phyloP scores from a whole-genome alignment of 2,329 filamentous ascomycete species.

The Hymenoscyphus fructigenus region DNA sequence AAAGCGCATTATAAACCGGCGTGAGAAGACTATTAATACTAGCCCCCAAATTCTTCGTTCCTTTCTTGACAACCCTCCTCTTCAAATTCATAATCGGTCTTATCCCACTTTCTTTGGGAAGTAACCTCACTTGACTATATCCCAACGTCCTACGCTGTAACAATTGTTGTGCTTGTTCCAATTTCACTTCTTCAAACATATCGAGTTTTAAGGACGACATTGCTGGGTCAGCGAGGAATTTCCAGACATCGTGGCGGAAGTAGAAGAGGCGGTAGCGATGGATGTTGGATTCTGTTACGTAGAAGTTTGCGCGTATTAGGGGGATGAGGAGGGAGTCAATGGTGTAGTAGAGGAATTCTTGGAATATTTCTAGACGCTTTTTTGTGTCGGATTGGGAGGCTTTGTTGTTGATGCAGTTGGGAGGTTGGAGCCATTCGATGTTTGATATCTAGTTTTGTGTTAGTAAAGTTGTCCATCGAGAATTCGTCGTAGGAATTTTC shows the following conservation, averaged over 20 bases:
- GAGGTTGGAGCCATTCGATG: slow-evolving; percentile 71
- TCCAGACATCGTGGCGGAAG: slow-evolving; percentile 94
- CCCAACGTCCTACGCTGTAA: slow-evolving; percentile 66
- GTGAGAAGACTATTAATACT: slow-evolving; percentile 71
- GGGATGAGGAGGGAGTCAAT: slow-evolving; percentile 92
- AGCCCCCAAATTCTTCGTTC: slow-evolving; percentile 53
- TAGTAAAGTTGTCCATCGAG: background rate
- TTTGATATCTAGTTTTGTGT: slow-evolving; percentile 55
- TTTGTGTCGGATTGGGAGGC: slow-evolving; percentile 67
- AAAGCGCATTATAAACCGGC: slow-evolving; percentile 75
- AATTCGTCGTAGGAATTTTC: background rate
- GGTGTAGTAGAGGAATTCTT: slow-evolving; percentile 86
- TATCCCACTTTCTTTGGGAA: slow-evolving; percentile 77
- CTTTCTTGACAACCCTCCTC: slow-evolving; percentile 55
- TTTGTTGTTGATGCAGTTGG: slow-evolving; percentile 49
- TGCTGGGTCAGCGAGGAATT: slow-evolving; percentile 69
- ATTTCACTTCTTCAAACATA: slow-evolving; percentile 77
- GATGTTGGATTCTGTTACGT: slow-evolving; percentile 85
- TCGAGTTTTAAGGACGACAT: slow-evolving; percentile 63
- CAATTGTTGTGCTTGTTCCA: slow-evolving; percentile 53
- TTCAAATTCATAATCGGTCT: slow-evolving; percentile 87
- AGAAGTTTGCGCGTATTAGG: slow-evolving; percentile 82
- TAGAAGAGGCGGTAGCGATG: slow-evolving; percentile 85
- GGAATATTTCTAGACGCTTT: slow-evolving; percentile 77
- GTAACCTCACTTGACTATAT: slow-evolving; percentile 73